Evolutionary conservation across 1,284 basidiomycete species (phyloP), one percentile per base, ranked within the genome.

Genomic region (Rhodotorula sp.): DNA sequence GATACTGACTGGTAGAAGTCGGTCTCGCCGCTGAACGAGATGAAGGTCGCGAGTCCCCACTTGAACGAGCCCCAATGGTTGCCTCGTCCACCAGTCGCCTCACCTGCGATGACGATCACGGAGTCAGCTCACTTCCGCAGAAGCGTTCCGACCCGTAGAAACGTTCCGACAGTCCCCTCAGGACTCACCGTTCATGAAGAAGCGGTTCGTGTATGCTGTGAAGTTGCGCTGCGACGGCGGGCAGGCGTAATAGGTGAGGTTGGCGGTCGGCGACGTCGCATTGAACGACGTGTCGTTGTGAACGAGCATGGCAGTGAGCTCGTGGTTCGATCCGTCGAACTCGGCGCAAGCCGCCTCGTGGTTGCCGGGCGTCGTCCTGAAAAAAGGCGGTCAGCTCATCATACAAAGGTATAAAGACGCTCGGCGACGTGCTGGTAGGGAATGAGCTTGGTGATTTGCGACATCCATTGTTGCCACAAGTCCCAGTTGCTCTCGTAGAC

Each of bases 151-250:
- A 34, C 11, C 20, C n/a, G 56, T 39, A n/a, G 46, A 24, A 34
- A 20, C 34, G 34, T 9, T 20, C 11, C 17, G 22, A 6, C 70
- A 68, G 59, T 76, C 76, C 68, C 74, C 76, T 29, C n/a, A n/a
- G n/a, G n/a, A 71, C 63, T n/a, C 70, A 71, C 56, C 66, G 36
- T 62, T 62, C 58, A 66, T 66, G 56, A 66, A 66, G 49, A 59
- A 30, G 44, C 66, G 68, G 36, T 39, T 7, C 8, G 7, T 39
- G 36, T 39, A 39, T 13, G 36, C 36, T 7, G 36, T 39, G 36
- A 39, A 39, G 36, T 39, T 39, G 36, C 36, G 36, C 36, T 39
- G 36, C 34, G 57, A 59, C 9, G 30, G 27, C 30, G 67, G 67
- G 55, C 65, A 66, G 11, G 64, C 58, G 30, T 62, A 64, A 58